phyloP scores from a whole-genome alignment of 305 asterid species.

The Solanum aculeatissimum region DNA sequence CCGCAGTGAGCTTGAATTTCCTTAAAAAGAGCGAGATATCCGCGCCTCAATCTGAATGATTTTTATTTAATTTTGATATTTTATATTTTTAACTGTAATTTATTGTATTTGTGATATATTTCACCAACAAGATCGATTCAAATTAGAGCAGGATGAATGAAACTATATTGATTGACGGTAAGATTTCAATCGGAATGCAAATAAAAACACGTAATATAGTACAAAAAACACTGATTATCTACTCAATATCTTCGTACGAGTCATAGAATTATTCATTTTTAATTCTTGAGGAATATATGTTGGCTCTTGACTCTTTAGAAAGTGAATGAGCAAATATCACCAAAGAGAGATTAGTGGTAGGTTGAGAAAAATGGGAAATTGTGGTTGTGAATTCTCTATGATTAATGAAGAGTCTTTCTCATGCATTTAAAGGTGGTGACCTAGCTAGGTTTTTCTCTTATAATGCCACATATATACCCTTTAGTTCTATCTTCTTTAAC shows the following conservation, averaged over 20 bases:
- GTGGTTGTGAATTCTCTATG: constrained; percentile 7
- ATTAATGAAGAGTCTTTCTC: constrained; percentile 9
- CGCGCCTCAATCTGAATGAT: too few relatives aligned
- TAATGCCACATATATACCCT: background rate
- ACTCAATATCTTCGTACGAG: background rate
- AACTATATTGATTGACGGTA: too few relatives aligned
- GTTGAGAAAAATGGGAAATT: background rate
- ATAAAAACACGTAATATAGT: too few relatives aligned
- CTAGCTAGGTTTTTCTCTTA: background rate
- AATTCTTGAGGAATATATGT: background rate
- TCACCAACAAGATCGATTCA: too few relatives aligned
- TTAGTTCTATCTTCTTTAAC: background rate
- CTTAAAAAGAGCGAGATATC: too few relatives aligned
- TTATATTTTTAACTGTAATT: too few relatives aligned
- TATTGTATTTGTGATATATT: too few relatives aligned
- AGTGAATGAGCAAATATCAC: background rate
- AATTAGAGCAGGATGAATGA: too few relatives aligned
- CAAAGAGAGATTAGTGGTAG: background rate
- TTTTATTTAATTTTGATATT: too few relatives aligned
- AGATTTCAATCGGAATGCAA: too few relatives aligned
- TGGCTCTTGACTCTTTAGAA: background rate
- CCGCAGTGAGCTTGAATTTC: too few relatives aligned
- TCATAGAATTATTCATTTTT: background rate
- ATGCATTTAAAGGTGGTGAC: background rate
- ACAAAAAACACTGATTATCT: background rate